A percentile compares a stretch with the other conserved stretches of the same genome.
Conservation (phyloP, 2,329 filamentous ascomycete species). For the Alternaria burnsii region DNA sequence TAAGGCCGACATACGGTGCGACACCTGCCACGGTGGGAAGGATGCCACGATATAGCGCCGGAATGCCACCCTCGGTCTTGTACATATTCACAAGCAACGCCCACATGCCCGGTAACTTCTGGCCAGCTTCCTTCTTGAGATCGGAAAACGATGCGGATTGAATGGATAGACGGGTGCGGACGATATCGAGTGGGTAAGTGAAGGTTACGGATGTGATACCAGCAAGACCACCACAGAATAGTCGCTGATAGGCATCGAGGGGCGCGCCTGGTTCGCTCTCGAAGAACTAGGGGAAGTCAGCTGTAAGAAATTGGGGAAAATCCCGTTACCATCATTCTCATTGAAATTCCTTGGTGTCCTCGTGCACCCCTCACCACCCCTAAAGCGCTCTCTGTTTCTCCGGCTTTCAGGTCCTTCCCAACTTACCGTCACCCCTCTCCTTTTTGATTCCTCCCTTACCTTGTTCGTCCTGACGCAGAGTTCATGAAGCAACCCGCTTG, state of each 20-base stretch:
- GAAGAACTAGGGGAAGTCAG: constrained; percentile 67
- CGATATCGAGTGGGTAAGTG: constrained; percentile 97
- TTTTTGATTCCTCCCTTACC: background rate
- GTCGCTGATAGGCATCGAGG: constrained; percentile 75
- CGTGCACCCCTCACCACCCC: background rate
- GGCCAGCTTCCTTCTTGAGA: constrained; percentile 60
- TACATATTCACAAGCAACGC: constrained; percentile 84
- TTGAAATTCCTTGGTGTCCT: background rate
- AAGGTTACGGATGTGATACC: constrained; percentile 94
- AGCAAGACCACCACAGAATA: constrained; percentile 89
- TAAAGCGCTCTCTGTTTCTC: background rate
- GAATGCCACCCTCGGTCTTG: constrained; percentile 83
- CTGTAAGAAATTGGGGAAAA: background rate
- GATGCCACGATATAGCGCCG: constrained; percentile 92
- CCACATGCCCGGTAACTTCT: constrained; percentile 90
- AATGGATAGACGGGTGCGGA: constrained; percentile 92
- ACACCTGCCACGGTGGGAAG: constrained; percentile 93
- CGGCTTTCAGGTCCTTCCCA: background rate
- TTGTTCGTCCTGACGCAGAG: background rate
- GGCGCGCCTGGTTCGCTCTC: constrained; percentile 78
- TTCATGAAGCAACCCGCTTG: constrained; percentile 10
- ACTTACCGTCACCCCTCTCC: background rate
- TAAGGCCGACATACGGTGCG: constrained; percentile 94
- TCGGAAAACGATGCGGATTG: constrained; percentile 94
- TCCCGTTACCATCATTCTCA: background rate